Percentiles rank a stretch among this genome's conserved stretches.
phyloP scores from a whole-genome alignment of 2,329 filamentous ascomycete genomes.

The Chaetomiaceae sp. region DNA sequence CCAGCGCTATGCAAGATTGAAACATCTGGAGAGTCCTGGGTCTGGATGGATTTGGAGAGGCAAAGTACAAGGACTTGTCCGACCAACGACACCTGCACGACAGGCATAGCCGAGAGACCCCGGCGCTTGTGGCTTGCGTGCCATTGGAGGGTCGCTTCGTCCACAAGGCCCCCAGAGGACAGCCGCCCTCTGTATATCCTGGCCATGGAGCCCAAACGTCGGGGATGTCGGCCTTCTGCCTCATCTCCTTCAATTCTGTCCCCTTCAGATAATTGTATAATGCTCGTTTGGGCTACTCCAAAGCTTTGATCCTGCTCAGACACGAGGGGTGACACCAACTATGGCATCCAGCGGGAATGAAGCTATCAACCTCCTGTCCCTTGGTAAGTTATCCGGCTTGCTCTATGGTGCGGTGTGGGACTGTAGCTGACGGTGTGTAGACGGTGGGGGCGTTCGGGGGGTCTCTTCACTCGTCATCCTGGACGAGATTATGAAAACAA shows the following conservation, averaged over 20 bases:
- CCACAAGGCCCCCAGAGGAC: neutral
- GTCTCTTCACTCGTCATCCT: constrained; percentile 35
- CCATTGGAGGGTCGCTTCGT: constrained; percentile 15
- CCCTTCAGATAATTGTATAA: neutral
- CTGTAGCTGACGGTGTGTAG: constrained; percentile 8
- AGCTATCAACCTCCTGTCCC: constrained; percentile 23
- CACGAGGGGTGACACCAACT: neutral
- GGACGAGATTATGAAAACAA: constrained; percentile 32
- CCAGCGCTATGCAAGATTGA: neutral
- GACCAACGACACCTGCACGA: constrained; percentile 2
- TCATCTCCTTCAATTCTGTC: neutral
- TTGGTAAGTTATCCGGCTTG: constrained; percentile 20
- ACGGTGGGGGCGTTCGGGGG: constrained; percentile 36
- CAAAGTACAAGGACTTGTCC: neutral
- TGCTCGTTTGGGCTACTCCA: neutral
- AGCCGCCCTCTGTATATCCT: neutral
- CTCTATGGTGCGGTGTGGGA: neutral
- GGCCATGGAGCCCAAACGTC: neutral
- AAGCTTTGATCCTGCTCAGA: neutral
- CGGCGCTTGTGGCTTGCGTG: constrained; percentile 10
- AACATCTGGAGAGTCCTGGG: neutral
- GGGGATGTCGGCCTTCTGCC: neutral
- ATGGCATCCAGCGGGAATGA: constrained; percentile 1
- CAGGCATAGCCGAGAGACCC: neutral
- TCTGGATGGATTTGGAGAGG: neutral